A percentile compares a stretch with the other conserved stretches of the same genome.
phyloP scores from a whole-genome alignment of 768 basidiomycete species.

The Trametes maxima region DNA sequence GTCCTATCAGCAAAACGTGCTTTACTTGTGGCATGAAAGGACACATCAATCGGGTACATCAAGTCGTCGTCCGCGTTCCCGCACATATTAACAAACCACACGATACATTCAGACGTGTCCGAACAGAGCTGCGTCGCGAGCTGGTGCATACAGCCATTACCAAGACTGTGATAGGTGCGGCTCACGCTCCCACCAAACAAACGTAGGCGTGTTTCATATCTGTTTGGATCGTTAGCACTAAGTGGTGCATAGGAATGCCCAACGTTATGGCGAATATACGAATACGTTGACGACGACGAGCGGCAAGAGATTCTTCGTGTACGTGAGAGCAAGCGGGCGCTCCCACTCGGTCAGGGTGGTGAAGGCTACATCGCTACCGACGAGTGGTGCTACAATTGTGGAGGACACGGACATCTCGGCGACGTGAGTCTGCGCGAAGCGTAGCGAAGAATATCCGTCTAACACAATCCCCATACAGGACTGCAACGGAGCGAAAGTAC shows the following conservation, averaged over 20 bases:
- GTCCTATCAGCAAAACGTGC: conserved; percentile 81
- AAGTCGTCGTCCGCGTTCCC: not conserved
- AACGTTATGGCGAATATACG: conserved; percentile 79
- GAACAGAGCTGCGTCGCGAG: conserved; percentile 48
- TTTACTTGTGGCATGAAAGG: conserved; percentile 85
- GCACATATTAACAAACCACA: not conserved
- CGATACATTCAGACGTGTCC: conserved; percentile 61
- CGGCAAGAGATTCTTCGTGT: conserved; percentile 44
- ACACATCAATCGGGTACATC: conserved; percentile 66
- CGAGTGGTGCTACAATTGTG: conserved; percentile 85
- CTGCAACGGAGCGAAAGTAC: conserved; percentile 49
- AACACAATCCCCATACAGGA: conserved; percentile 46
- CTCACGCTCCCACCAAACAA: conserved; percentile 61
- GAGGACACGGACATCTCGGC: conserved; percentile 70
- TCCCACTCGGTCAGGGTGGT: conserved; percentile 66
- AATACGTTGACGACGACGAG: conserved; percentile 62
- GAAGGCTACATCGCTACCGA: conserved; percentile 77
- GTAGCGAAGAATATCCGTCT: not conserved
- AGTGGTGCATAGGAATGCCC: conserved; percentile 68
- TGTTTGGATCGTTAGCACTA: not conserved
- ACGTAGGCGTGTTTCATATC: conserved; percentile 45
- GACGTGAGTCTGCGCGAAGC: conserved; percentile 45
- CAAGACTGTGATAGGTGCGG: conserved; percentile 72
- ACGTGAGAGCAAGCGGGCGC: conserved; percentile 52
- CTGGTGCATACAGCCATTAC: conserved; percentile 32